Evolutionary conservation across 2,329 filamentous ascomycete genomes (phyloP), one percentile per base, ranked within the genome.

Genomic region (Exophiala lecanii-corni): DNA sequence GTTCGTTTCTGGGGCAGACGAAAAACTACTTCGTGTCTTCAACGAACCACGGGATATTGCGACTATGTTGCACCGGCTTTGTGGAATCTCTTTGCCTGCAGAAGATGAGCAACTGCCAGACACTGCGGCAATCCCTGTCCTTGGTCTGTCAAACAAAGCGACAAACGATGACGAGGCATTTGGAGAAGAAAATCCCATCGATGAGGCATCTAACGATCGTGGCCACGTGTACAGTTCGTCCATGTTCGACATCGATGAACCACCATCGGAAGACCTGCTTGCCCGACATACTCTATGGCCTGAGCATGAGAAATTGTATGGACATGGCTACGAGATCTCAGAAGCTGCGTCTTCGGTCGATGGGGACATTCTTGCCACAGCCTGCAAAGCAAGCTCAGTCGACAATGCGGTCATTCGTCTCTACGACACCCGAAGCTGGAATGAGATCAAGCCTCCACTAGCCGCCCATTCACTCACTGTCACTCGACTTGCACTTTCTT

Each of bases 11-110:
- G 92, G 92, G 5, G 92, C 92, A 2, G 92, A 98, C 54, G 92
- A 98, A 70, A 98, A 98, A 67, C 78, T 98, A n/a, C 78, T 98
- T 62, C 84, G 92, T 17, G 91, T 98, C 2, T 98, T 98, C 64
- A 82, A 85, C 58, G 82, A 95, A 65, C 92, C 92, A 4, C 85
- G 81, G 60, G 84, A 84, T 4, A 86, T 94, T 7, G 89, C 89
- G 0, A 72, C 76, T 13, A 75, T 97, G 54, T 74, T 96, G 2
- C 67, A 75, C 45, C 76, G 71, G 6, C 73, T 94, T 2, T 83
- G 82, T 50, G 80, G 76, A 4, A 79, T 88, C 45, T 63, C 68
- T 39, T 59, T 64, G 46, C 50, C 53, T 9, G 45, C 53, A 2
- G 59, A 60, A 31, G 26, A 40, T 6, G 58, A 61, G 2, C 60